Evolutionary conservation across 768 basidiomycete species (phyloP).

Genomic region (Collybia mongolica): DNA sequence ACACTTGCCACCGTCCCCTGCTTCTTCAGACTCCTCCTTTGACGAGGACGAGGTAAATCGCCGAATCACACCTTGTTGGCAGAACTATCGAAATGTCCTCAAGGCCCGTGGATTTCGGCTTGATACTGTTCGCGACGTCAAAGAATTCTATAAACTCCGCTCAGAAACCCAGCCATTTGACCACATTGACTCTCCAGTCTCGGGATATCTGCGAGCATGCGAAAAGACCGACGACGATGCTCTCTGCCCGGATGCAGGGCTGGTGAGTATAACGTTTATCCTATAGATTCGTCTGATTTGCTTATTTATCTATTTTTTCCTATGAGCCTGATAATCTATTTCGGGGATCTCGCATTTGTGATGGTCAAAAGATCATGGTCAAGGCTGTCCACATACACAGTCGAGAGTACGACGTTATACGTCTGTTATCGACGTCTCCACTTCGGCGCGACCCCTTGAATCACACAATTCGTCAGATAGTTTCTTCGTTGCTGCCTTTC

Average conservation of each 20-base stretch:
- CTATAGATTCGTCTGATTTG: not conserved
- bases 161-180: slow-evolving; percentile 6
- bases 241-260: slow-evolving; percentile 68
- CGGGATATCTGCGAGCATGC: slow-evolving; percentile 32
- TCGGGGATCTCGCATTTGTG: slow-evolving; percentile 54
- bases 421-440: slow-evolving; percentile 49
- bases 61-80: slow-evolving; percentile 64
- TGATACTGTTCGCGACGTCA: slow-evolving; percentile 69
- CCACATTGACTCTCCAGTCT: slow-evolving; percentile 11
- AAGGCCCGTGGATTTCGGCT: slow-evolving; percentile 55
- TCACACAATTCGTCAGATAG: slow-evolving; percentile 69
- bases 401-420: slow-evolving; percentile 61
- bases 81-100: slow-evolving; percentile 47
- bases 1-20: slow-evolving; percentile 33
- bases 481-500: not conserved
- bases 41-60: slow-evolving; percentile 60
- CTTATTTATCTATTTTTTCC: slow-evolving; percentile 8
- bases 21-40: slow-evolving; percentile 49
- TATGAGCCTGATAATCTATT: slow-evolving; percentile 72
- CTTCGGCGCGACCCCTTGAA: slow-evolving; percentile 63
- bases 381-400: slow-evolving; percentile 68
- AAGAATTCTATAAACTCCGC: slow-evolving; percentile 45
- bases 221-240: slow-evolving; percentile 48
- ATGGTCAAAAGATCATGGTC: slow-evolving; percentile 55
- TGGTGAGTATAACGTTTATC: slow-evolving; percentile 43